A percentile compares a stretch with the other conserved stretches of the same genome.
These are phyloP conservation scores for Fusarium cicatricum DNA, from an alignment of 2,329 filamentous ascomycete species.

Conservation along the genomic window DNA sequence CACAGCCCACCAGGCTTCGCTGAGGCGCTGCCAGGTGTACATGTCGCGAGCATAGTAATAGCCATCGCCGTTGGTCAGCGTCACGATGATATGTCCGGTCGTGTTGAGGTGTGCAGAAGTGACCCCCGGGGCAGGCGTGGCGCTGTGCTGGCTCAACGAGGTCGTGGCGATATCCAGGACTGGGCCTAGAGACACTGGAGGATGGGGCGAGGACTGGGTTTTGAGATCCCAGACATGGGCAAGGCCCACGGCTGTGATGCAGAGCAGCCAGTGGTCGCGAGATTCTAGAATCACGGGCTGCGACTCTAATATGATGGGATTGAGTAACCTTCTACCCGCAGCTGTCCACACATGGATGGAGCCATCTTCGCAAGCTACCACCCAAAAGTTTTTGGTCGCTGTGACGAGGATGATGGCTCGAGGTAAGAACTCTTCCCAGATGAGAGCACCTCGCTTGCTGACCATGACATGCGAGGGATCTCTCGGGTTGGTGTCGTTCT, in stretches of 20 bases:
- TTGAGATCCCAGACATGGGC: conserved; percentile 95
- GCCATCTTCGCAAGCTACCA: conserved; percentile 91
- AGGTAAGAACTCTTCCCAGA: conserved; percentile 96
- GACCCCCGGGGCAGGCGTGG: conserved; percentile 81
- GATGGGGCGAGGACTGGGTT: conserved; percentile 83
- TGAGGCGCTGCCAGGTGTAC: conserved; percentile 94
- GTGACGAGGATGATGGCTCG: conserved; percentile 88
- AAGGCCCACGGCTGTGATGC: conserved; percentile 86
- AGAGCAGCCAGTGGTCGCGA: conserved; percentile 87
- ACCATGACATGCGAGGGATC: conserved; percentile 88
- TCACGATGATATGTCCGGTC: conserved; percentile 85
- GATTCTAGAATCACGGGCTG: conserved; percentile 95
- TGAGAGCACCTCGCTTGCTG: conserved; percentile 77
- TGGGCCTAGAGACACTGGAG: conserved; percentile 87
- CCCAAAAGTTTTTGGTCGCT: conserved; percentile 91
- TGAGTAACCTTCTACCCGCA: conserved; percentile 84
- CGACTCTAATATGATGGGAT: conserved; percentile 85
- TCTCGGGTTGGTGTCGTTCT: conserved; percentile 78
- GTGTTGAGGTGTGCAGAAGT: conserved; percentile 93
- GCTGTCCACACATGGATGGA: conserved; percentile 92
- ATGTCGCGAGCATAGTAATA: conserved; percentile 87
- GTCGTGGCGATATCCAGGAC: conserved; percentile 87
- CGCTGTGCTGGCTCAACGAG: conserved; percentile 76
- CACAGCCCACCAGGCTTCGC: conserved; percentile 97
- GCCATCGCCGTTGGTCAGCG: conserved; percentile 92